phyloP scores from a whole-genome alignment of 768 basidiomycete species.

The Russula brevipes region DNA sequence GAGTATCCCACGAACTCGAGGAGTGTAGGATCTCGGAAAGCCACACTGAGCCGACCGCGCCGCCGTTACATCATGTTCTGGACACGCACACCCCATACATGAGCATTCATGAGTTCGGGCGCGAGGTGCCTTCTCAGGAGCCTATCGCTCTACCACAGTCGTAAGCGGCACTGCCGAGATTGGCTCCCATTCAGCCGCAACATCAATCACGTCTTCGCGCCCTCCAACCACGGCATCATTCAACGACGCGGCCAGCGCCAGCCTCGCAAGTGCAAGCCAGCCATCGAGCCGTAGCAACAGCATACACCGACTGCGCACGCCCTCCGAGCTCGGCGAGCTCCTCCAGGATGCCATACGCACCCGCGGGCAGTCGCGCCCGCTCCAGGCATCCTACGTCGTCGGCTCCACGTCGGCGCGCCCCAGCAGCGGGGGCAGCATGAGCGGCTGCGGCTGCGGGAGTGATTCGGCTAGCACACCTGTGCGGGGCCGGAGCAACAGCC shows the following conservation, averaged over 20 bases:
- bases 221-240: conserved; percentile 20
- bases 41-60: neutral
- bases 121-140: conserved; percentile 40
- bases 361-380: neutral
- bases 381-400: neutral
- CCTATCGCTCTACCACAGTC: conserved; percentile 17
- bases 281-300: conserved; percentile 22
- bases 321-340: conserved; percentile 23
- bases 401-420: neutral
- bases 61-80: conserved; percentile 21
- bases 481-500: conserved; percentile 23
- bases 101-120: conserved; percentile 40
- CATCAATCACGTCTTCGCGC: conserved; percentile 16
- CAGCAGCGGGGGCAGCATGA: neutral
- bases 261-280: conserved; percentile 15
- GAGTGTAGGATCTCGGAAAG: conserved; percentile 38
- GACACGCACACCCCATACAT: conserved; percentile 29
- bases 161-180: neutral
- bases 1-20: conserved; percentile 51
- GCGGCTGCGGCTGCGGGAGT: neutral
- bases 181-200: neutral
- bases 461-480: neutral
- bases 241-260: conserved; percentile 16
- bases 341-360: conserved; percentile 9
- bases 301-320: conserved; percentile 7